phyloP scores from a whole-genome alignment of 768 basidiomycete species.

The Lentinula aciculospora region DNA sequence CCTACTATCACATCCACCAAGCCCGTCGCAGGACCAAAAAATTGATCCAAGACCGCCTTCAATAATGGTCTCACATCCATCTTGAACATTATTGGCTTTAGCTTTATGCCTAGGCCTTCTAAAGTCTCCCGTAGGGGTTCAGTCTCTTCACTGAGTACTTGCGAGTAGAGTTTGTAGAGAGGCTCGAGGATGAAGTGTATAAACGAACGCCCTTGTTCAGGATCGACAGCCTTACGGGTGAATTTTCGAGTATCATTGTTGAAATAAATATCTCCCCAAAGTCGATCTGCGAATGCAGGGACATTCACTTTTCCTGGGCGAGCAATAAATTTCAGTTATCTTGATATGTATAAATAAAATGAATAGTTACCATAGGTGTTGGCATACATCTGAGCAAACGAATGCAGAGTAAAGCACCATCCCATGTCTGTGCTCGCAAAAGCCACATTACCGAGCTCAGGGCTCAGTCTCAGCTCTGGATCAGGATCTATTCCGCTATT shows the following conservation, averaged over 20 bases:
- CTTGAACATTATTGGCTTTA: slow-evolving; percentile 95
- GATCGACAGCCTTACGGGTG: slow-evolving; percentile 75
- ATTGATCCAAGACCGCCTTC: slow-evolving; percentile 91
- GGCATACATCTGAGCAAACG: slow-evolving; percentile 95
- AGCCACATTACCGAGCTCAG: slow-evolving; percentile 93
- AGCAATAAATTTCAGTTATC: background rate
- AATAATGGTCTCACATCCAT: slow-evolving; percentile 96
- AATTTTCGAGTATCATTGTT: slow-evolving; percentile 83
- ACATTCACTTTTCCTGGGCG: slow-evolving; percentile 69
- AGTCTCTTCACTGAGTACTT: slow-evolving; percentile 91
- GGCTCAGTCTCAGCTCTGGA: slow-evolving; percentile 83
- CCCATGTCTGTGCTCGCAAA: slow-evolving; percentile 97
- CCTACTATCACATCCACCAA: slow-evolving; percentile 90
- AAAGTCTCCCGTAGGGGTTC: slow-evolving; percentile 83
- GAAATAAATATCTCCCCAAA: slow-evolving; percentile 99
- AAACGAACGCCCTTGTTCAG: slow-evolving; percentile 79
- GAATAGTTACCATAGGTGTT: slow-evolving; percentile 70
- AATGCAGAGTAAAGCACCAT: slow-evolving; percentile 93
- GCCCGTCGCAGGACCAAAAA: slow-evolving; percentile 89
- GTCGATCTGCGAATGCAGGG: slow-evolving; percentile 77
- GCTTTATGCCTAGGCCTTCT: slow-evolving; percentile 65
- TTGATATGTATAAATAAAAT: background rate
- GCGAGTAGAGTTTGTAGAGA: slow-evolving; percentile 93
- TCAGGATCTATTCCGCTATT: slow-evolving; percentile 78
- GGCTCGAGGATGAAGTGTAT: slow-evolving; percentile 96